Base-by-base conservation (phyloP, 2,329 filamentous ascomycete genomes). In the Fusarium graminum region DNA sequence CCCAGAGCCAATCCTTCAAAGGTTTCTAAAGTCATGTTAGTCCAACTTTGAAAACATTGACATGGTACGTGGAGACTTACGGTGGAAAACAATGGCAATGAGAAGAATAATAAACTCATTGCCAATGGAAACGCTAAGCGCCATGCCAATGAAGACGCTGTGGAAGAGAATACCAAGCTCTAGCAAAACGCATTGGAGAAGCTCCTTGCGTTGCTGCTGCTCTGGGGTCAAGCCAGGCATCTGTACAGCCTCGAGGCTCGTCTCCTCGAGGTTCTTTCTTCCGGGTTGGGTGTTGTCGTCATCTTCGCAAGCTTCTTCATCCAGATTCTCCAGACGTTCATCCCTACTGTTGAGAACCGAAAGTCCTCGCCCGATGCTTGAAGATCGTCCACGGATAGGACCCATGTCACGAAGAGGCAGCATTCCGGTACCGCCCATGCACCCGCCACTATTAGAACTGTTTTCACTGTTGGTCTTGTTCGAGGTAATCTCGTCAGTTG, bases 81-180 rank as follows among this genome's bases (percentile, higher is more conserved):
- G 90, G 72, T 94, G 92, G 76, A 94, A 94, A 51, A 86, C 85
- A 69, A 94, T 93, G 49, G 92, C 92, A 44, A 93, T 84, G 2
- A 94, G 83, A 58, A 94, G 88, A n/a, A 94, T 88, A 52, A 92
- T 83, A 72, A 94, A 94, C 6, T 90, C 86, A 10, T 89, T 88
- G 1, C 91, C 91, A 1, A 90, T 90, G 4, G 91, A 89, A 9
- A 94, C 91, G 30, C 90, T 92, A 40, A 94, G 83, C 5, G 92
- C 90, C 90, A 94, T 93, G 62, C 92, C 92, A 68, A 94, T 94
- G 74, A 94, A 94, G 62, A 94, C 83, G 73, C 88, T 91, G 70
- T 79, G 77, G 53, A 79, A 79, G 42, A 79, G 70, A 67, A 94
- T 94, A 28, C 92, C 92, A 28, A 91, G 89, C 79, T 94, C 92